Base-by-base conservation (phyloP, 306 rosid species). In the Cajanus cajan region DNA sequence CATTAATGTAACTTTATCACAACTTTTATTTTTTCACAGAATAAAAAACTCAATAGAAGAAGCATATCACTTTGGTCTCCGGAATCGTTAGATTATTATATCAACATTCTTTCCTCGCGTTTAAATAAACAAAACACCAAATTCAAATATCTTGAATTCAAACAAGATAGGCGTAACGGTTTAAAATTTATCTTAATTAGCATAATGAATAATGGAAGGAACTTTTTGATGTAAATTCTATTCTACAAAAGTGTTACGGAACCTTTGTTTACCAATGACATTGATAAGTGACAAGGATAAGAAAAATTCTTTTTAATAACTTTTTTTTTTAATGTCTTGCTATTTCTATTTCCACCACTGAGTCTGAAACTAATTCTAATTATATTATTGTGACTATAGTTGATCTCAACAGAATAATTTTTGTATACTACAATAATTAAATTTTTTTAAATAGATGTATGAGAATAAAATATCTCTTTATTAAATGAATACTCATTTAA, bases 101-200 rank as follows among this genome's bases (percentile, higher is more conserved):
- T 50, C 2, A 18, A 64, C 24, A 39, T 65, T 39, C 31, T 18
- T 65, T 39, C 50, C 4, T 7, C 4, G 5, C 16, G n/a, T 57
- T 73, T 39, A 16, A 5, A 8, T 74, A 39, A 5, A 13, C 22
- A 22, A 10, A 76, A 75, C 8, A 7, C 0, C 7, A 15, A 59
- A 50, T 48, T 6, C 65, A 64, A 65, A 66, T 18, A 22, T 65
- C 6, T 77, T 65, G 74, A 77, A 77, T 66, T 77, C 55, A 36
- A 66, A 66, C 18, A 65, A 0, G 16, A 62, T 76, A 47, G 12
- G 40, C n/a, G 40, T 28, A 43, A 8, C 4, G 33, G 14, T 63
- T 33, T 62, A 47, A 76, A 62, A 19, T 48, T 74, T 57, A 39
- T 16, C 50, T 37, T 50, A 34, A 6, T 28, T 28, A 28, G 31